Base-by-base conservation (phyloP, 2,329 filamentous ascomycete species). In the Botrytis paeoniae region DNA sequence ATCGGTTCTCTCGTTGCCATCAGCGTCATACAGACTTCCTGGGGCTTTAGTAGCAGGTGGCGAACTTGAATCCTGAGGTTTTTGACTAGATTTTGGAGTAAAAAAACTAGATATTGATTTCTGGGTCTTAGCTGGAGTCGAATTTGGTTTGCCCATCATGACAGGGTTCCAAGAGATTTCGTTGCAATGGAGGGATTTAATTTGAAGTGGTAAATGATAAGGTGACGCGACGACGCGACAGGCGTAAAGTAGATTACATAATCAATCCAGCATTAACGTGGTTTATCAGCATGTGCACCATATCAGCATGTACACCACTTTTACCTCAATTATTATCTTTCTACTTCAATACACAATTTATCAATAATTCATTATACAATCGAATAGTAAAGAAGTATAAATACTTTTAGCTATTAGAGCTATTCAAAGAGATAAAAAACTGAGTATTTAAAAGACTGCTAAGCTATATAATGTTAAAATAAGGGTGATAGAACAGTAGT, bases 41-140 rank as follows among this genome's bases (percentile, higher is more conserved):
- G 71, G 22, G 8, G 51, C 68, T 37, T 75, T 63, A 70, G 76
- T 54, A 63, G 78, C 76, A 73, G 63, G 62, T 75, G 69, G 78
- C 78, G 82, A 77, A 72, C 82, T 82, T 75, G 80, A 77, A 72
- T 48, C 37, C 62, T 69, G 66, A n/a, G 71, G 64, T 48, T 63
- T 59, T 54, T 63, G 69, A 37, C 54, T 70, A n/a, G 70, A 82
- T 80, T 70, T 91, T 22, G 89, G 89, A 0, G 89, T 88, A 81
- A 97, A 97, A 83, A 97, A 97, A 80, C 90, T 95, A 4, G 93
- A 96, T 75, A 98, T 91, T 0, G 93, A 93, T 77, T 91, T 88
- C 80, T 98, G 93, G 78, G 91, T 93, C 73, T 79, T 78, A 57
- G 25, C 66, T 75, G 77, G 63, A 32, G 77, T 74, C 51, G 76